Percentiles rank a stretch among this genome's conserved stretches.
These are phyloP conservation scores for Poronia punctata DNA, from an alignment of 495 filamentous ascomycete species.

Conservation along the genomic window DNA sequence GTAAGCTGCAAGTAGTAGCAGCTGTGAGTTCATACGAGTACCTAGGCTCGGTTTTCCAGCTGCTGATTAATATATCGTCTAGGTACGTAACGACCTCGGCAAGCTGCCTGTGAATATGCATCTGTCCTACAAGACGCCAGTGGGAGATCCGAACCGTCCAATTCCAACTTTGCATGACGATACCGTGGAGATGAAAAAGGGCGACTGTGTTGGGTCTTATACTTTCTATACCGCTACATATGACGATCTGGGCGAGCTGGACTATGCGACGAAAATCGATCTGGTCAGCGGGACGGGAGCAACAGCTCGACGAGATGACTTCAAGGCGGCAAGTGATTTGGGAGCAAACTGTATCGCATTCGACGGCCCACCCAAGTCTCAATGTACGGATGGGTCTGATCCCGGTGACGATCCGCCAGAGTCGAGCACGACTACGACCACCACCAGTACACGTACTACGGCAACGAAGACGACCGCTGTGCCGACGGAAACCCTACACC, in stretches of 20 bases:
- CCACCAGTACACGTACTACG: constrained; percentile 16
- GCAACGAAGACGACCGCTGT: constrained; percentile 19
- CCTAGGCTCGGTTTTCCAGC: background rate
- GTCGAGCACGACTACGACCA: constrained; percentile 12
- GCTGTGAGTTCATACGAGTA: constrained; percentile 23
- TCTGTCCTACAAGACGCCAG: constrained; percentile 43
- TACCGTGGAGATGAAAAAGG: constrained; percentile 40
- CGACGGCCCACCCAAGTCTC: constrained; percentile 26
- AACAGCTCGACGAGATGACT: constrained; percentile 26
- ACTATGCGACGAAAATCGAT: constrained; percentile 42
- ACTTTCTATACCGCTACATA: constrained; percentile 45
- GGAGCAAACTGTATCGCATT: constrained; percentile 35
- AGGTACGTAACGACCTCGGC: constrained; percentile 45
- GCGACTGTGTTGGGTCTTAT: constrained; percentile 45
- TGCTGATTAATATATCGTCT: too few relatives aligned
- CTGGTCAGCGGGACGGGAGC: constrained; percentile 35
- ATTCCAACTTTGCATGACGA: constrained; percentile 41
- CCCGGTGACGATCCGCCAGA: constrained; percentile 2
- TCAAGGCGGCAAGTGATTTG: constrained; percentile 34
- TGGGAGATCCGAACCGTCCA: constrained; percentile 32
- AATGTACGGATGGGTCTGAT: constrained; percentile 13
- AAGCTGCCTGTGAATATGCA: constrained; percentile 35
- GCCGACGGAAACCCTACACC: constrained; percentile 27
- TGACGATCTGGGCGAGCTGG: constrained; percentile 37
- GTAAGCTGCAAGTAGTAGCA: constrained; percentile 34